Base-by-base conservation (phyloP, 176 grass and related monocot species). In the Poa annua region DNA sequence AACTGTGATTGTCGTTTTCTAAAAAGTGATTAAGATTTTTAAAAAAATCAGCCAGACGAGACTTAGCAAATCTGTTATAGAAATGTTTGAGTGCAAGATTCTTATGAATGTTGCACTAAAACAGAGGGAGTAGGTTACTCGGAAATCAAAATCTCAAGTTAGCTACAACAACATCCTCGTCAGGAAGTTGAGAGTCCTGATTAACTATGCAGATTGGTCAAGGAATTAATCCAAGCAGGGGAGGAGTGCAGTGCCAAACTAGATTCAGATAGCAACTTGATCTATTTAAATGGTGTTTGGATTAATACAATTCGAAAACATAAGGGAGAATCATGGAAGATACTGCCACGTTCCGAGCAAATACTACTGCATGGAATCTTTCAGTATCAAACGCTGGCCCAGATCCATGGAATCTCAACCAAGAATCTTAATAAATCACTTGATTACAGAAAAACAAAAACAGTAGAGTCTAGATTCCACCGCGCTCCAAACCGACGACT, bases 401-500 rank as follows among this genome's bases (percentile, higher is more conserved):
- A 25, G 32, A 76, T 54, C 73, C 49, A 44, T 76, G 73, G 73
- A 68, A 77, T 85, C 83, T 77, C 74, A 54, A 15, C 55, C 39
- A 2, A 54, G 84, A 80, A 80, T 80, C 67, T 15, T 2, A 7
- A 33, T 44, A 2, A 2, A 63, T 78, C 65, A 49, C 38, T 57
- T 47, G 48, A 16, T 60, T 48, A 53, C 11, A 2, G 22, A 25
- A 59, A 63, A 64, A 1, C 3, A 6, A 45, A 6, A 11, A 4
- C 29, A 8, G 14, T 64, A 64, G 61, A 64, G 26, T 33, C 61
- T 63, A 76, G 57, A 75, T 76, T 76, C 71, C 81, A 1, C n/a
- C 21, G 10, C 5, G 39, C 39, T 11, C 12, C 17, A 4, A 74
- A 74, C 57, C 42, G 11, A 44, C 54, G 51, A 44, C 19, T 12